A percentile compares a stretch with the other conserved stretches of the same genome.
Conservation (phyloP, 768 basidiomycete species). For the Collybiopsis confluens region DNA sequence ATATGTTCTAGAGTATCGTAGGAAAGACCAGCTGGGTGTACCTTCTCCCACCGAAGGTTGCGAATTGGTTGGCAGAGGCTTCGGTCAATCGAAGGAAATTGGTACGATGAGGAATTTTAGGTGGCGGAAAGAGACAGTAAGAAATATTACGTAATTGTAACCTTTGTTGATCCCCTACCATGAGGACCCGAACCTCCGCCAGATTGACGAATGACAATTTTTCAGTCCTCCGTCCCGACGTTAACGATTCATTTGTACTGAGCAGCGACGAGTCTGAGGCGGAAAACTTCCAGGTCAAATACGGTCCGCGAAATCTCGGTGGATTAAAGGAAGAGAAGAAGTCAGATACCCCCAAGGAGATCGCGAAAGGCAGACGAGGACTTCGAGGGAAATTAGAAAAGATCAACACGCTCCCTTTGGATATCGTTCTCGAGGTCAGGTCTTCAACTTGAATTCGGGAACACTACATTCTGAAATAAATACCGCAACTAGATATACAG, state of each 20-base stretch:
- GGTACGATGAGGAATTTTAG: too few relatives aligned
- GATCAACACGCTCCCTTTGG: conserved; percentile 5
- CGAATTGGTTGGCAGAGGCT: too few relatives aligned
- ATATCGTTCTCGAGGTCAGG: conserved; percentile 10
- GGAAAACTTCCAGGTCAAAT: conserved; percentile 2
- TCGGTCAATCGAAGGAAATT: too few relatives aligned
- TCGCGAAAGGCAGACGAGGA: background rate
- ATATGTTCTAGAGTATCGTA: too few relatives aligned
- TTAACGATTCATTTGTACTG: background rate
- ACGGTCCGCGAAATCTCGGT: background rate
- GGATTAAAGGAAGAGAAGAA: background rate
- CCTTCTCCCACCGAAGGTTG: too few relatives aligned
- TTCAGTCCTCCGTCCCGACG: background rate
- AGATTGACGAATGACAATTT: background rate
- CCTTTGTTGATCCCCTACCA: background rate
- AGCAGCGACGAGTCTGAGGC: conserved; percentile 5
- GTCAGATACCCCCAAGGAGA: background rate
- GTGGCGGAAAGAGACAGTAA: too few relatives aligned
- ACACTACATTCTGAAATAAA: background rate
- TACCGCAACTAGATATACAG: conserved; percentile 28
- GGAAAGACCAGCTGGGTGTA: too few relatives aligned
- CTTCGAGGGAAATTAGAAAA: conserved; percentile 7
- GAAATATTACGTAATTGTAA: too few relatives aligned
- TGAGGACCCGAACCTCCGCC: background rate
- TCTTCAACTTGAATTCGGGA: conserved; percentile 3